Evolutionary conservation across 148 eudicot genomes (phyloP), one percentile per base, ranked within the genome.

Genomic region (Chenopodium quinoa): DNA sequence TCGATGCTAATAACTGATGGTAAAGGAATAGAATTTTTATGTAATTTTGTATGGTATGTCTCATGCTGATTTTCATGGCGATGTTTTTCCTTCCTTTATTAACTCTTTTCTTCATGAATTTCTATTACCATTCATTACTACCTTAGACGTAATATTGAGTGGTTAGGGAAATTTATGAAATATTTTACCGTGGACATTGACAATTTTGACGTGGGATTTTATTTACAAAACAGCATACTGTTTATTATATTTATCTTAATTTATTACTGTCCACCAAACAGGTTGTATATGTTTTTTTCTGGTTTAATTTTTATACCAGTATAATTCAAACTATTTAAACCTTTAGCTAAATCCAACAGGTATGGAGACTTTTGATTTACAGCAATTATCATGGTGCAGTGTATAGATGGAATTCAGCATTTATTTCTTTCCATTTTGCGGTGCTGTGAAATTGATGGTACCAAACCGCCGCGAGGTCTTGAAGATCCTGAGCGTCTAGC

Each of bases 401-500:
- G 97, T 87, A 77, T 92, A 91, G 93, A 91, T 67, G 96, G 92
- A 82, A 80, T 95, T 84, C 89, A 89, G 92, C 95, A 89, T 87
- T 89, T 95, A 29, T 86, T 91, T 84, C 88, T 94, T 86, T 85
- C 92, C 81, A 76, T 95, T 82, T 75, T 92, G 58, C 84, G 80
- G 78, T 93, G 99, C 63, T 95, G 94, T 87, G 97, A 93, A 83
- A 81, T 91, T 83, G 97, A 91, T 9, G 84, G 88, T 83, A 64
- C 90, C 79, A 90, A 88, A 80, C 91, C 92, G 69, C 83, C 91
- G 4, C 83, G 89, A 82, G 96, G 90, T 83, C 91, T 94, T 52
- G 93, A 90, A 78, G 96, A 92, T 85, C 98, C 98, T 78, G 93
- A 91, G 73, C 89, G 90, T 77, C 94, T 94, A 78, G 93, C 98